Base-by-base conservation (phyloP, 225 moss, liverwort and hornwort species). In the Sphagnum contortum region DNA sequence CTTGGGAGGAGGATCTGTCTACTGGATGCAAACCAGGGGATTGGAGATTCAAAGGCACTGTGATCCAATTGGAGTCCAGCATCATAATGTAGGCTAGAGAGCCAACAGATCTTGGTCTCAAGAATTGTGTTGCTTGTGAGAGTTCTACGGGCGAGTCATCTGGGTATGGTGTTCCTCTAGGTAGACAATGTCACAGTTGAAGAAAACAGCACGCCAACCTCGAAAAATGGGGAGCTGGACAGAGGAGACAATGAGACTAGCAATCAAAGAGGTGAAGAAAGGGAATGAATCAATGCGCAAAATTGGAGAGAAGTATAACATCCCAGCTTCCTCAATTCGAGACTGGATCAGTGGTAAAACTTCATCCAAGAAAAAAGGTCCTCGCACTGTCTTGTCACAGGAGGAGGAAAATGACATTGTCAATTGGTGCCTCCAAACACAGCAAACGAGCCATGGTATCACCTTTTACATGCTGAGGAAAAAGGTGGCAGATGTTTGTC, bases 301-400 rank as follows among this genome's bases (percentile, higher is more conserved):
- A 66, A 75, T 84, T 48, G 80, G 83, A 57, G 83, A 84, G 49
- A 67, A 70, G 6, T 80, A 77, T 62, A 80, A 73, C 68, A 84
- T 84, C 58, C 80, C 83, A 49, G 80, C 80, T 63, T 80, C 83
- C 47, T 84, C 83, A 66, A 84, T 84, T 67, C 77, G 80, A 49
- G 83, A 84, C 75, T 84, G 83, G 83, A 80, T 84, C 80, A 80
- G 80, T 77, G 83, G 83, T 57, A 84, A 84, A 75, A 84, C 83
- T 54, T 84, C 83, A 63, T 84, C 77, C 44, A 84, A 84, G 77
- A 84, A 84, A 57, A 84, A 80, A 58, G 80, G 80, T 7, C 83
- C 80, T 49, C 75, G 83, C 45, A 84, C 80, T 11, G 80, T 84
- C 44, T 74, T 84, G 70, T 75, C 80, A 11, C 80, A 84, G 55